phyloP scores from a whole-genome alignment of 2,329 filamentous ascomycete species.

The Diaporthe eres region DNA sequence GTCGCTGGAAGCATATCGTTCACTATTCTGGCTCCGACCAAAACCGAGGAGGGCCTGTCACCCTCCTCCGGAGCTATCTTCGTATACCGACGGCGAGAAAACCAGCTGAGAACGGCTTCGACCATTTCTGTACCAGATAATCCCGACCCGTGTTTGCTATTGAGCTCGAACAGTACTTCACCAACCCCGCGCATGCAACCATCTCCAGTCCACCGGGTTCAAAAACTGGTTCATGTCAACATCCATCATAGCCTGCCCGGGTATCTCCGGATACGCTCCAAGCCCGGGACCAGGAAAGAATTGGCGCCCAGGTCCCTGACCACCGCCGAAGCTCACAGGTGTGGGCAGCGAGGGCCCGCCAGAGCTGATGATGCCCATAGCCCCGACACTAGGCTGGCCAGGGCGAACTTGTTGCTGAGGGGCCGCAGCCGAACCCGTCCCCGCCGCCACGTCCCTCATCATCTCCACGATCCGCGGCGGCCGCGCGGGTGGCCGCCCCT shows the following conservation, averaged over 20 bases:
- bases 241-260: not conserved
- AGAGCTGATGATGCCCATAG: not conserved
- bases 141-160: too few relatives aligned
- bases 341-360: not conserved
- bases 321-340: not conserved
- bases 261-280: not conserved
- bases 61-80: too few relatives aligned
- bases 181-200: slow-evolving; percentile 15
- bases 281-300: not conserved
- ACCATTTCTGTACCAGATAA: not conserved
- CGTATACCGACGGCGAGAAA: too few relatives aligned
- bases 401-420: not conserved
- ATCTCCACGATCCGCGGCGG: slow-evolving; percentile 21
- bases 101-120: too few relatives aligned
- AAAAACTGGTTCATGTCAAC: slow-evolving; percentile 7
- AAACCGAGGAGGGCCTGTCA: too few relatives aligned
- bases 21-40: too few relatives aligned
- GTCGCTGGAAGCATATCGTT: too few relatives aligned
- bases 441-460: not conserved
- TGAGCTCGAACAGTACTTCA: not conserved
- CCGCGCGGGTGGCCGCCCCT: not conserved
- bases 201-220: slow-evolving; percentile 30
- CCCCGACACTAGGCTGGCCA: not conserved
- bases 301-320: not conserved
- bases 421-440: not conserved